Base-by-base conservation (phyloP, 140 eudicot genomes). In the Flaveria floridana region DNA sequence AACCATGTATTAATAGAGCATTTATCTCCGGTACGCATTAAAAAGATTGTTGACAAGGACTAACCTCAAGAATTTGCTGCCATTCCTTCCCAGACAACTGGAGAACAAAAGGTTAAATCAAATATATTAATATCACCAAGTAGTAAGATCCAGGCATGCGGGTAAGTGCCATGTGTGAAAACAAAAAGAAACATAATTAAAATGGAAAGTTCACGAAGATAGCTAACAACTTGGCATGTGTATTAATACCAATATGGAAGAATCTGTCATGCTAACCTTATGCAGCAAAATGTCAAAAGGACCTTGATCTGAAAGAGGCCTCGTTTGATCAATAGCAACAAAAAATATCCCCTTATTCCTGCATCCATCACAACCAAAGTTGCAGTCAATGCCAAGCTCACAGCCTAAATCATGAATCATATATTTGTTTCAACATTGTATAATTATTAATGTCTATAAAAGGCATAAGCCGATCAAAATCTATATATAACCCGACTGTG, bases 251-350 rank as follows among this genome's bases (percentile, higher is more conserved):
- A 70, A 71, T 56, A 76, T 76, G 77, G 67, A 69, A 58, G 81
- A 80, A 69, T 51, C 52, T 67, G 73, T 56, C 73, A 59, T 72
- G 76, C 84, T 76, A 76, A 90, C 99, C 97, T 94, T 94, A 75
- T 94, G 99, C 79, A 94, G 68, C 69, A 94, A 86, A 84, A 94
- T 87, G 87, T 90, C 95, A 74, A 94, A 94, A 68, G 99, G 99
- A 71, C 99, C 99, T 87, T 94, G 99, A 47, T 94, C 99, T 51
- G 91, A 90, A 76, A 94, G 96, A 12, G 99, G 91, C 67, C 80
- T 75, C 37, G 78, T 86, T 72, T 80, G 89, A 79, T 94, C 99
- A 79, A 94, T 94, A 68, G 99, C 90, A 73, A 90, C 97, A 81
- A 94, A 94, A 11, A 82, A 65, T 65, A 94, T 94, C 44, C 99